Evolutionary conservation across 169 alveolate genomes (phyloP).

Genomic region (Plasmodium ovale): DNA sequence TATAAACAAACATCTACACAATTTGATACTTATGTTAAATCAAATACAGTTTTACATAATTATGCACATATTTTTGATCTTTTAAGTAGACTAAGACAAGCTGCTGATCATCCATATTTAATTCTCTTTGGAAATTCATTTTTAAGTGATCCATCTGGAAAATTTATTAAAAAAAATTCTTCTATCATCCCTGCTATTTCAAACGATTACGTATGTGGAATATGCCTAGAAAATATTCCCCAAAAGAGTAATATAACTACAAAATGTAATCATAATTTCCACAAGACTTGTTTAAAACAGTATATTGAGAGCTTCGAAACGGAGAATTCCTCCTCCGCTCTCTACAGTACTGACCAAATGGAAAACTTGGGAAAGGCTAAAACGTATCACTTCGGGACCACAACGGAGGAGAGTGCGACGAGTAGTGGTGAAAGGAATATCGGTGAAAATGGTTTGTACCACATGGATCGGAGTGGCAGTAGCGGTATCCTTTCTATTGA

Average conservation of each 20-base stretch:
- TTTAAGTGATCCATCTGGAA: constrained; percentile 79
- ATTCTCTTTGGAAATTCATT: constrained; percentile 88
- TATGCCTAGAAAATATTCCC: constrained; percentile 83
- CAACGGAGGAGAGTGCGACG: not conserved
- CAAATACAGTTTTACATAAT: constrained; percentile 91
- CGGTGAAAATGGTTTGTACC: constrained; percentile 5
- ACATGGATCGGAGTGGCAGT: no score
- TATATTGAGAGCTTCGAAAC: constrained; percentile 87
- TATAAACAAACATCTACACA: constrained; percentile 86
- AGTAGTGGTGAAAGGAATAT: constrained; percentile 4
- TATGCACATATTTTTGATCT: constrained; percentile 93
- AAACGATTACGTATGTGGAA: constrained; percentile 78
- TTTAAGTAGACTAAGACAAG: constrained; percentile 91
- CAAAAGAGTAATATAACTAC: constrained; percentile 81
- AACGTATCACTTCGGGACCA: not conserved
- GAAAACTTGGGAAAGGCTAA: not conserved
- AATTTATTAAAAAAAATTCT: constrained; percentile 75
- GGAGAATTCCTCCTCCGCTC: no score
- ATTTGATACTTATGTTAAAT: constrained; percentile 86
- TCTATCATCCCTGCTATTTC: constrained; percentile 78
- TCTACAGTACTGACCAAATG: constrained; percentile 5
- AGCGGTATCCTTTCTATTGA: not conserved
- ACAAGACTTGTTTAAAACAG: constrained; percentile 86
- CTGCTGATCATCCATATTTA: constrained; percentile 94
- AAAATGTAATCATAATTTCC: constrained; percentile 90